Evolutionary conservation across 768 basidiomycete genomes (phyloP).

Genomic region (Ramaria sp.): DNA sequence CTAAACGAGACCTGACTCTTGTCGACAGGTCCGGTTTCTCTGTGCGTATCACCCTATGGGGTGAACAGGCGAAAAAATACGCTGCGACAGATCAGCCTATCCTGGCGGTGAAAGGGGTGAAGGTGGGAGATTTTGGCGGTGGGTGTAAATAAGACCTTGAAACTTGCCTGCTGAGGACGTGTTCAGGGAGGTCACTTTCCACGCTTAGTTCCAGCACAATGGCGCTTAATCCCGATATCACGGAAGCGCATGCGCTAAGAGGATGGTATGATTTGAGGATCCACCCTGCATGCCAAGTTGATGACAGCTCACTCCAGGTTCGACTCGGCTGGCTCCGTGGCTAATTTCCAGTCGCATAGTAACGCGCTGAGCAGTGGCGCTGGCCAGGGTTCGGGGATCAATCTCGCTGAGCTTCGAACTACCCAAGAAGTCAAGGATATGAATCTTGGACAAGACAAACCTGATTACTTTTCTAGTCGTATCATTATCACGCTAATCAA

Average conservation of each 20-base stretch:
- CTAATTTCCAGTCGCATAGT: conserved; percentile 65
- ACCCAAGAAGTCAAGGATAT: conserved; percentile 71
- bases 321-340: conserved; percentile 52
- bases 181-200: conserved; percentile 68
- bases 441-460: conserved; percentile 65
- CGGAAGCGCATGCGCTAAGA: conserved; percentile 73
- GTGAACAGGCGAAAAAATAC: conserved; percentile 84
- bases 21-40: conserved; percentile 75
- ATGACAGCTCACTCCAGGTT: conserved; percentile 29
- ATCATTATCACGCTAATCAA: conserved; percentile 88
- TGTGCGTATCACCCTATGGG: conserved; percentile 88
- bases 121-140: conserved; percentile 89
- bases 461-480: conserved; percentile 68
- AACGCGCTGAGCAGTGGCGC: conserved; percentile 27
- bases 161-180: not conserved
- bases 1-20: conserved; percentile 81
- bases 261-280: conserved; percentile 52
- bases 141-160: conserved; percentile 12
- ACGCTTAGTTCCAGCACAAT: conserved; percentile 74
- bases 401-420: conserved; percentile 61
- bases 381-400: conserved; percentile 36
- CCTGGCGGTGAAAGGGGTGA: conserved; percentile 89
- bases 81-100: conserved; percentile 49
- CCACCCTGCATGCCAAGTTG: not conserved
- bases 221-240: conserved; percentile 83